Conservation (phyloP, 768 basidiomycete genomes). For the Leccinellum albellum region DNA sequence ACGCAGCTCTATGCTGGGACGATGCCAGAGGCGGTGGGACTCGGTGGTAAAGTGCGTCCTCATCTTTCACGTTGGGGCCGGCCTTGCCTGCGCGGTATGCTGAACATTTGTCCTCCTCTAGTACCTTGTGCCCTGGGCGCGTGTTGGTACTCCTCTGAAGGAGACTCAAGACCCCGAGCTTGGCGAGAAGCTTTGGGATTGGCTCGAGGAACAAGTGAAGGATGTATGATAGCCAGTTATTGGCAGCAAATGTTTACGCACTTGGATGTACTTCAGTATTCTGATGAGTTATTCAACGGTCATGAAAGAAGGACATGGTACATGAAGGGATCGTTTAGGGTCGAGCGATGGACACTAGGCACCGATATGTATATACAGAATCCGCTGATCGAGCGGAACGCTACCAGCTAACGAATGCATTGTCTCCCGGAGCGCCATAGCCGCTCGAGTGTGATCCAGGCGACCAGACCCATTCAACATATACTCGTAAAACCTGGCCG, state of each 20-base stretch:
- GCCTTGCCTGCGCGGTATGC: too few species aligned
- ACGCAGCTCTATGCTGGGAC: conserved; percentile 45
- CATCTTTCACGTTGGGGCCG: neutral
- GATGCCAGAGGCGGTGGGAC: conserved; percentile 33
- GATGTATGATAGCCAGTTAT: conserved; percentile 3
- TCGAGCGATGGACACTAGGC: too few species aligned
- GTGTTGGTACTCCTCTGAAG: conserved; percentile 25
- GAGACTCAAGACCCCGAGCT: conserved; percentile 33
- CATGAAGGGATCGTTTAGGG: too few species aligned
- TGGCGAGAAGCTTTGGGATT: conserved; percentile 40
- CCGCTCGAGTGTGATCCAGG: too few species aligned
- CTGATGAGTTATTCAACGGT: neutral
- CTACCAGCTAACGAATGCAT: too few species aligned
- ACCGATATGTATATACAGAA: too few species aligned
- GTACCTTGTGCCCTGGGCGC: conserved; percentile 48
- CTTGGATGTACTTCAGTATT: neutral
- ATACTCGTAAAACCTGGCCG: too few species aligned
- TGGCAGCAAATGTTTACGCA: neutral
- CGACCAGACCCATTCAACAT: too few species aligned
- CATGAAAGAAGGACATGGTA: neutral
- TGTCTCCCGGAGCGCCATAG: too few species aligned
- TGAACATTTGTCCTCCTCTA: conserved; percentile 15
- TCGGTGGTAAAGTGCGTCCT: conserved; percentile 40
- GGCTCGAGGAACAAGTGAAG: conserved; percentile 45
- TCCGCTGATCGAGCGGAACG: too few species aligned